Percentiles rank a stretch among this genome's conserved stretches.
phyloP scores from a whole-genome alignment of 2,329 filamentous ascomycete genomes.

The Neopestalotiopsis sp. region DNA sequence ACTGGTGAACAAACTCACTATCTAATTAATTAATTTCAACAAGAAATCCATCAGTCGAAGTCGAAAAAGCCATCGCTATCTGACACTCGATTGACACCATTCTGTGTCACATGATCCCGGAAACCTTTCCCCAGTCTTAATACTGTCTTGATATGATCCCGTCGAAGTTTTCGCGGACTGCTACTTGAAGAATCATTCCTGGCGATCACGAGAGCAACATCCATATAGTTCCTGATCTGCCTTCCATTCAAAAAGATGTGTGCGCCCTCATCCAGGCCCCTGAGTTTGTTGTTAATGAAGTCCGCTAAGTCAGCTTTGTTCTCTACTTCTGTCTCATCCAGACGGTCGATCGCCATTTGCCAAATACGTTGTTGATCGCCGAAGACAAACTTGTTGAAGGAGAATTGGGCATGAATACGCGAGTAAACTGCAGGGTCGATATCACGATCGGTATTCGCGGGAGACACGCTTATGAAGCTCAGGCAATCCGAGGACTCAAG shows the following conservation, averaged over 20 bases:
- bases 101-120: neutral
- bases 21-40: no score
- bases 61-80: no score
- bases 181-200: neutral
- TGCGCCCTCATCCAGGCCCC: slow-evolving; percentile 6
- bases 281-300: neutral
- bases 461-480: slow-evolving; percentile 23
- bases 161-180: neutral
- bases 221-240: slow-evolving; percentile 24
- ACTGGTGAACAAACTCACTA: neutral
- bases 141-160: neutral
- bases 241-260: slow-evolving; percentile 23
- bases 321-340: neutral
- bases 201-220: slow-evolving; percentile 21
- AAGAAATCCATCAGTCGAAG: no score
- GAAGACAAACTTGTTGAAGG: slow-evolving; percentile 18
- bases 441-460: neutral
- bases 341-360: slow-evolving; percentile 15
- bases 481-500: slow-evolving; percentile 25
- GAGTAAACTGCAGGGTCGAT: slow-evolving; percentile 17
- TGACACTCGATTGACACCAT: no score
- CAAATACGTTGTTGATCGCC: slow-evolving; percentile 18
- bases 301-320: neutral
- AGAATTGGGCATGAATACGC: slow-evolving; percentile 15
- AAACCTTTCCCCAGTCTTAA: neutral